Evolutionary conservation across 2,329 filamentous ascomycete genomes (phyloP).

Genomic region (Beauveria pseudobassiana): DNA sequence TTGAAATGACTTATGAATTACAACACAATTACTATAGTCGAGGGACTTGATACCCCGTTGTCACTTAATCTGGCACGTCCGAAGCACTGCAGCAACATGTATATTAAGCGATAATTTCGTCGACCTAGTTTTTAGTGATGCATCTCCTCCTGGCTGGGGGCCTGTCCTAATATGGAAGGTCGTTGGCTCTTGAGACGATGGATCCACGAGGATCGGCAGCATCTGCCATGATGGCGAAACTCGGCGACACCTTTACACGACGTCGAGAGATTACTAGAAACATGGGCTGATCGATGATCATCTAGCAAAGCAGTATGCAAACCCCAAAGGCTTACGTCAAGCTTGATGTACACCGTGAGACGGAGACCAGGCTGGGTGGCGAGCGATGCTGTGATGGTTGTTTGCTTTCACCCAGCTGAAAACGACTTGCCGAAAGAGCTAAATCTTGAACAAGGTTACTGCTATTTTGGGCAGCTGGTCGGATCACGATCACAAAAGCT

Average conservation of each 20-base stretch:
- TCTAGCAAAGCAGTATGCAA: too few species aligned
- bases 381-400: background rate
- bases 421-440: background rate
- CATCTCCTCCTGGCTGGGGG: too few species aligned
- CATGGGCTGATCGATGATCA: too few species aligned
- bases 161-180: background rate
- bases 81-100: background rate
- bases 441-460: background rate
- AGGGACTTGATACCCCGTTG: too few species aligned
- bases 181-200: background rate
- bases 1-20: slow-evolving; percentile 6
- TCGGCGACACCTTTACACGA: too few species aligned
- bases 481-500: background rate
- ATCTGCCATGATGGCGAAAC: background rate
- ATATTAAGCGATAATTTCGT: background rate
- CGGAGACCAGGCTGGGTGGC: background rate
- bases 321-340: too few species aligned
- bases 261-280: too few species aligned
- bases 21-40: background rate
- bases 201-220: background rate
- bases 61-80: too few species aligned
- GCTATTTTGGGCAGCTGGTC: background rate
- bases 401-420: background rate
- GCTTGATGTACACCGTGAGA: too few species aligned
- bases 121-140: too few species aligned